phyloP scores from a whole-genome alignment of 345 rosid species.

The Syzygium aromaticum region DNA sequence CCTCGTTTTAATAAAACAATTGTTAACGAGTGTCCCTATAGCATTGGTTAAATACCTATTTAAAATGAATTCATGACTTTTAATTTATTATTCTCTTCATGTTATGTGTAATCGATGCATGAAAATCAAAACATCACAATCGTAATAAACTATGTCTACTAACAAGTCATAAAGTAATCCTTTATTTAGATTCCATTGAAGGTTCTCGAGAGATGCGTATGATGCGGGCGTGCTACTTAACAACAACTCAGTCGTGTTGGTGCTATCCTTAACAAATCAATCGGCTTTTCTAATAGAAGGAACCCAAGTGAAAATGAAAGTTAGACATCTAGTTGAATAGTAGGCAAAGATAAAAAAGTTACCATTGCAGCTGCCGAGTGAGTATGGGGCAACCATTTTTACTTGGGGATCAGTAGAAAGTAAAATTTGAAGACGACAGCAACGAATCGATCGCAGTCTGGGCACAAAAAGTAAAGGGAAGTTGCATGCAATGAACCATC shows the following conservation, averaged over 20 bases:
- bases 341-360: not conserved
- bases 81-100: not conserved
- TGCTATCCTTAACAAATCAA: not conserved
- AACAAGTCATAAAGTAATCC: not conserved
- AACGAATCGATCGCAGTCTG: not conserved
- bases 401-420: not conserved
- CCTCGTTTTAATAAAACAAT: not conserved
- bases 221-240: not conserved
- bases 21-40: not conserved
- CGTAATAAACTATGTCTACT: not conserved
- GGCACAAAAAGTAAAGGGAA: not conserved
- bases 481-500: not conserved
- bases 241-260: not conserved
- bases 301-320: not conserved
- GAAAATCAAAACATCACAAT: not conserved
- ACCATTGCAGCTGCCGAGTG: not conserved
- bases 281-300: not conserved
- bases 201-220: not conserved
- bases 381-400: not conserved
- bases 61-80: not conserved
- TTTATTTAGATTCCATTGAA: no score
- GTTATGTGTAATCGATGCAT: not conserved
- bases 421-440: not conserved
- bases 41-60: not conserved
- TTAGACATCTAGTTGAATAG: not conserved